A percentile compares a stretch with the other conserved stretches of the same genome.
Conservation (phyloP, 768 basidiomycete species). For the Boletus rubropictus region DNA sequence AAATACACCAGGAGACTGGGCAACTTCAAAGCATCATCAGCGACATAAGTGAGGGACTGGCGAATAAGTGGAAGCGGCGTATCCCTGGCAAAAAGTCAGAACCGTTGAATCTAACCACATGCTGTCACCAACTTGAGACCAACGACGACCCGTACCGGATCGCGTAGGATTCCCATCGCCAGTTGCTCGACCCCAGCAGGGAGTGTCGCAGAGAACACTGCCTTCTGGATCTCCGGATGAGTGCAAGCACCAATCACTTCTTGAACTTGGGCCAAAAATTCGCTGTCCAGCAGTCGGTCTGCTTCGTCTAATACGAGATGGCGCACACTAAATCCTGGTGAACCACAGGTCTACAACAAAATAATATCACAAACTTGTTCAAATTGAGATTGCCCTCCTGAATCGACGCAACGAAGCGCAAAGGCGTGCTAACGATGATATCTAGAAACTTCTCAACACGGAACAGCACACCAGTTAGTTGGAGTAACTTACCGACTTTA, state of each 20-base stretch:
- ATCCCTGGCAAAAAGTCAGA: constrained; percentile 52
- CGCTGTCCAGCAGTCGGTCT: constrained; percentile 82
- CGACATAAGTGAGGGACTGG: constrained; percentile 87
- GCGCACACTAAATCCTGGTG: constrained; percentile 52
- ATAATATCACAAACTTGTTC: constrained; percentile 53
- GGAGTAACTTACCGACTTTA: constrained; percentile 62
- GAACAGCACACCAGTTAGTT: not conserved
- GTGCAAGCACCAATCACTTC: constrained; percentile 81
- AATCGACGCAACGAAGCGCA: constrained; percentile 79
- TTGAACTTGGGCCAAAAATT: constrained; percentile 84
- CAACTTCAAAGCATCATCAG: constrained; percentile 91
- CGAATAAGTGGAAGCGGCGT: constrained; percentile 87
- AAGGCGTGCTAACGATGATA: constrained; percentile 87
- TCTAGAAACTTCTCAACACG: constrained; percentile 42
- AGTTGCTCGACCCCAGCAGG: constrained; percentile 84
- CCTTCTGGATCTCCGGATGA: constrained; percentile 66
- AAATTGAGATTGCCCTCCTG: constrained; percentile 62
- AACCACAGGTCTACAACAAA: constrained; percentile 2
- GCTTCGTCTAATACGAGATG: constrained; percentile 88
- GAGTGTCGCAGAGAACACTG: constrained; percentile 91
- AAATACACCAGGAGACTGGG: constrained; percentile 81
- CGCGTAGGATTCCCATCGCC: constrained; percentile 76
- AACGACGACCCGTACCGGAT: constrained; percentile 92
- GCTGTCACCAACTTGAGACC: constrained; percentile 74
- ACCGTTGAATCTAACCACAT: not conserved